Conservation (phyloP, 495 filamentous ascomycete genomes). For the Penicillium malachiteum region DNA sequence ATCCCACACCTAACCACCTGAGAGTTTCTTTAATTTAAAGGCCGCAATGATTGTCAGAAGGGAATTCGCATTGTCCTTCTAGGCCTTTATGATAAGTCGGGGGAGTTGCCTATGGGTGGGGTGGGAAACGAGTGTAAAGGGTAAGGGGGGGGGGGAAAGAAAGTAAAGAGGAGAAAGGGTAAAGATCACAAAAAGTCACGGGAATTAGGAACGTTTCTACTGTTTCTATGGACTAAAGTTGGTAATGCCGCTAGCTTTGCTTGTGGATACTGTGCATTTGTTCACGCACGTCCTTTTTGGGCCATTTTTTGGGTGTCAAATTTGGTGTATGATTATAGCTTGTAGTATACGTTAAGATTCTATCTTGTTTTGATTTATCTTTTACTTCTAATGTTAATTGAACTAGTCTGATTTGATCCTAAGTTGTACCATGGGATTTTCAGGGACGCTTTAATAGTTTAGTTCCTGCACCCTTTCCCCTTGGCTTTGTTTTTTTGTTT, state of each 20-base stretch:
- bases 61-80: constrained; percentile 15
- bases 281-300: not conserved
- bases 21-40: not conserved
- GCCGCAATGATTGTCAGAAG: constrained; percentile 8
- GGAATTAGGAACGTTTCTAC: constrained; percentile 2
- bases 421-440: too few relatives aligned
- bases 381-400: not conserved
- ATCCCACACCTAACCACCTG: constrained; percentile 13
- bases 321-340: not conserved
- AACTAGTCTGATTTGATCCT: not conserved
- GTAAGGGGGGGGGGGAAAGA: not conserved
- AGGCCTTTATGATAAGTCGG: not conserved
- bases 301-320: not conserved
- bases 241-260: constrained; percentile 16
- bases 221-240: too few relatives aligned
- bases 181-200: constrained; percentile 18
- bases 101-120: not conserved
- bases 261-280: not conserved
- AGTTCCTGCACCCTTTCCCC: too few relatives aligned
- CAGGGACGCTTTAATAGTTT: too few relatives aligned
- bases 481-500: not conserved
- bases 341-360: not conserved
- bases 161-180: constrained; percentile 8
- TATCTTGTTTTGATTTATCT: not conserved
- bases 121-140: not conserved